Evolutionary conservation across 2,329 filamentous ascomycete genomes (phyloP).

Genomic region (Calonectria hawksworthii): DNA sequence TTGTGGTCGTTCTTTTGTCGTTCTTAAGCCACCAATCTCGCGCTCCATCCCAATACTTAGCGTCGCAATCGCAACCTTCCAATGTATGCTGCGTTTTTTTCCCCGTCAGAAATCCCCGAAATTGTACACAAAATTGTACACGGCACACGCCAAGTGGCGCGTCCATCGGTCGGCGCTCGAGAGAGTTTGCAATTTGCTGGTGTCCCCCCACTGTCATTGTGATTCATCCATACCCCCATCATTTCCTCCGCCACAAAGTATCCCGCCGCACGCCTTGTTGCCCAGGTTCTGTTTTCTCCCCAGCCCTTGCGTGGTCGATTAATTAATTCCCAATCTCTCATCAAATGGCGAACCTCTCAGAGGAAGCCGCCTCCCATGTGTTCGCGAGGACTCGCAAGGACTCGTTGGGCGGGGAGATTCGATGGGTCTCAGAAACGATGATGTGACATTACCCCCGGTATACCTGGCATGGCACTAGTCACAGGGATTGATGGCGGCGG

Average conservation of each 20-base stretch:
- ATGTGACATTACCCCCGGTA: slow-evolving; percentile 43
- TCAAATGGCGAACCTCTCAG: slow-evolving; percentile 24
- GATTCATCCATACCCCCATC: slow-evolving; percentile 26
- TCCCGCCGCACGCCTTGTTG: slow-evolving; percentile 7
- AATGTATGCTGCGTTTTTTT: slow-evolving; percentile 28
- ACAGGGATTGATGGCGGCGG: slow-evolving; percentile 47
- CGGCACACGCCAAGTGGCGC: slow-evolving; percentile 44
- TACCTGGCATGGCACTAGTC: slow-evolving; percentile 47
- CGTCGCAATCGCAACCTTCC: slow-evolving; percentile 40
- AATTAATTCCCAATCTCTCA: slow-evolving; percentile 39
- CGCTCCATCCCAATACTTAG: slow-evolving; percentile 42
- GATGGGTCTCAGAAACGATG: slow-evolving; percentile 39
- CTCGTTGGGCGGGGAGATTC: slow-evolving; percentile 26
- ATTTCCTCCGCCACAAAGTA: slow-evolving; percentile 30
- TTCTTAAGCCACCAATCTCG: slow-evolving; percentile 46
- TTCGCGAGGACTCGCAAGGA: slow-evolving; percentile 28
- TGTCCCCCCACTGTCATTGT: slow-evolving; percentile 24
- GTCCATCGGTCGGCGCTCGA: slow-evolving; percentile 38
- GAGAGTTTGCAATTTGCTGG: slow-evolving; percentile 36
- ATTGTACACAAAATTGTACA: slow-evolving; percentile 41
- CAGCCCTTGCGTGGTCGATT: slow-evolving; percentile 32
- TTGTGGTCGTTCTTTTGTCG: slow-evolving; percentile 34
- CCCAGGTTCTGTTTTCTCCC: slow-evolving; percentile 9
- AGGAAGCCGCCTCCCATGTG: slow-evolving; percentile 28
- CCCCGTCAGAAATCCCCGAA: slow-evolving; percentile 32